Base-by-base conservation (phyloP, 371 early-diverging fungal genomes). In the Quaeritorhiza haematococci region DNA sequence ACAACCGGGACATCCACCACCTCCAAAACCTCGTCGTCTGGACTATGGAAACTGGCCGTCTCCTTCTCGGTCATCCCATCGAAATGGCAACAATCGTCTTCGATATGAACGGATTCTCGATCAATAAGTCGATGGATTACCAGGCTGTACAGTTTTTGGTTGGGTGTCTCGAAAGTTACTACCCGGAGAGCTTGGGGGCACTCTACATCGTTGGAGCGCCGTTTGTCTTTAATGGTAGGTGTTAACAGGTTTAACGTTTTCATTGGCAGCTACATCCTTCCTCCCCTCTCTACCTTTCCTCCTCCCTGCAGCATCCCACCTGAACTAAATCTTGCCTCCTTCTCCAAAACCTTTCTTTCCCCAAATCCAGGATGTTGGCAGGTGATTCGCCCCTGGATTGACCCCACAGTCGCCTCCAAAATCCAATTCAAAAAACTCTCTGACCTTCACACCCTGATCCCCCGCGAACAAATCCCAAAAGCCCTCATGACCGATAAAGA, bases 391-490 rank as follows among this genome's bases (percentile, higher is more conserved):
- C 67, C 68, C 8, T 61, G 90, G 64, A 74, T 95, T 27, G 96
- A 95, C 75, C 95, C 96, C 28, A 91, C 91, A 8, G 93, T 95
- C 3, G 88, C 85, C 1, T 68, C 82, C 67, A 95, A 95, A 73
- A 84, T 95, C 66, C 74, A 75, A 26, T 94, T 95, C 64, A 83
- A 87, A 26, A 83, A 85, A 52, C 72, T 76, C 33, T 71, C 75
- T 17, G 86, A 87, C 26, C 62, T 94, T 33, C 58, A 66, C 13
- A 72, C 13, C 19, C 19, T 38, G 13, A 38, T 38, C 13, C 19
- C 38, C 38, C 13, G 19, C 13, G 38, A 38, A 13, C 13, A 38
- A 13, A 38, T 38, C 19, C 38, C 38, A n/a, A n/a, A n/a, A n/a
- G n/a, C n/a, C n/a, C n/a, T n/a, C n/a, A n/a, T n/a, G n/a, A n/a